Percentiles rank a stretch among this genome's conserved stretches.
Conservation (phyloP, 1,284 basidiomycete species). For the Earliella scabrosa region DNA sequence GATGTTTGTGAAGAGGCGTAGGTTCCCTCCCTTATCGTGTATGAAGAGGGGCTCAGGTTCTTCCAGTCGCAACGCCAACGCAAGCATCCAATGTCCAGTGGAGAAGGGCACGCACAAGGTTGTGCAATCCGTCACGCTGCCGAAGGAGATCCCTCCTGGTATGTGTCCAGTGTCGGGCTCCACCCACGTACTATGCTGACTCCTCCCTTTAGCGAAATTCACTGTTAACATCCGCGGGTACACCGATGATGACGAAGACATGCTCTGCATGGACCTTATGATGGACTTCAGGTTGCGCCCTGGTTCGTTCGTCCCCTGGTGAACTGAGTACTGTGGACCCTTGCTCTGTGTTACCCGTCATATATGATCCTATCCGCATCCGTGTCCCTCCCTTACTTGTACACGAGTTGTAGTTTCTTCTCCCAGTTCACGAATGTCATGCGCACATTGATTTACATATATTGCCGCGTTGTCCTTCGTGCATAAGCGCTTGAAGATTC, state of each 20-base stretch:
- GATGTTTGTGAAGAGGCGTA: constrained; percentile 94
- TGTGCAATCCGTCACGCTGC: constrained; percentile 80
- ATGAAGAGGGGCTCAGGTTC: constrained; percentile 6
- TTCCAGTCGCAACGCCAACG: constrained; percentile 66
- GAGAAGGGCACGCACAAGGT: constrained; percentile 71
- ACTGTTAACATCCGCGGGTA: constrained; percentile 73
- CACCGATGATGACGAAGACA: constrained; percentile 77
- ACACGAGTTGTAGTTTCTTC: not conserved
- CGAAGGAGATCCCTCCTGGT: constrained; percentile 91
- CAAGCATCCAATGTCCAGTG: constrained; percentile 81
- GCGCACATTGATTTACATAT: not conserved
- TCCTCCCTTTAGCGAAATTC: constrained; percentile 76
- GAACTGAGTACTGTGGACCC: not conserved
- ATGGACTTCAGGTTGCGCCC: constrained; percentile 64
- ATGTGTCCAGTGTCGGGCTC: constrained; percentile 27
- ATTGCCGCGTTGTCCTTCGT: no score
- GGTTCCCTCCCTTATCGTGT: constrained; percentile 39
- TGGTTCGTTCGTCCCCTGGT: constrained; percentile 19
- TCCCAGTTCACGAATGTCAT: not conserved
- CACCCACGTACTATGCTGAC: not conserved
- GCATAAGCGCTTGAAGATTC: no score
- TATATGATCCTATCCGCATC: no score
- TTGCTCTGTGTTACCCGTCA: not conserved
- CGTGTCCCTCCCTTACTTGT: no score
- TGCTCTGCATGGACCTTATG: constrained; percentile 82